These are phyloP conservation scores for Chondrus crispus DNA, from an alignment of 23 red algal genomes.

Conservation along the genomic window DNA sequence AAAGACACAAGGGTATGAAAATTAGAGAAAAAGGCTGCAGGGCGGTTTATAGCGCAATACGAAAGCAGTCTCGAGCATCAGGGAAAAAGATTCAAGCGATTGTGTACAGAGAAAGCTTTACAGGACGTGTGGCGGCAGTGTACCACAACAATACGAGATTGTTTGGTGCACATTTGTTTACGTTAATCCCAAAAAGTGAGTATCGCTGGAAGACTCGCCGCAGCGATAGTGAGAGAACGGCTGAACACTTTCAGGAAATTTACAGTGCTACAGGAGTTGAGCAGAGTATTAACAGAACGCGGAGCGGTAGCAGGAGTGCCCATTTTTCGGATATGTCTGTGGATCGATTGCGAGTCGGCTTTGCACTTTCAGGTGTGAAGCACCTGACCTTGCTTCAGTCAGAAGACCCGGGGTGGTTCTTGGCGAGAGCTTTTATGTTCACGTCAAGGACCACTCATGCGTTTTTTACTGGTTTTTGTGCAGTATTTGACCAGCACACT, in stretches of 20 bases:
- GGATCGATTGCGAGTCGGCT: too few species aligned
- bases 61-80: background rate
- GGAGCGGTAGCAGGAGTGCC: background rate
- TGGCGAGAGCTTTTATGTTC: slow-evolving; percentile 3
- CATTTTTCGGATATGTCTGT: background rate
- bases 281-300: background rate
- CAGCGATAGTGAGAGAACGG: background rate
- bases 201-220: background rate
- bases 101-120: background rate
- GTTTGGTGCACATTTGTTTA: background rate
- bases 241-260: too few species aligned
- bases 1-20: slow-evolving; percentile 3
- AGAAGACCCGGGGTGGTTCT: slow-evolving; percentile 32
- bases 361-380: background rate
- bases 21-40: slow-evolving; percentile 8
- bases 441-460: slow-evolving; percentile 18
- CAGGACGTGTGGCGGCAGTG: background rate
- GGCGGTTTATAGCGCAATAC: slow-evolving; percentile 7
- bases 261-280: background rate
- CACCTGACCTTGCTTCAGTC: background rate
- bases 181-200: slow-evolving; percentile 10
- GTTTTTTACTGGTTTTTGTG: background rate
- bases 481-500: background rate
- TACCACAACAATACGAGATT: background rate
- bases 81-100: background rate